Base-by-base conservation (phyloP, 352 stramenopile genomes). In the Phytophthora foliorum region DNA sequence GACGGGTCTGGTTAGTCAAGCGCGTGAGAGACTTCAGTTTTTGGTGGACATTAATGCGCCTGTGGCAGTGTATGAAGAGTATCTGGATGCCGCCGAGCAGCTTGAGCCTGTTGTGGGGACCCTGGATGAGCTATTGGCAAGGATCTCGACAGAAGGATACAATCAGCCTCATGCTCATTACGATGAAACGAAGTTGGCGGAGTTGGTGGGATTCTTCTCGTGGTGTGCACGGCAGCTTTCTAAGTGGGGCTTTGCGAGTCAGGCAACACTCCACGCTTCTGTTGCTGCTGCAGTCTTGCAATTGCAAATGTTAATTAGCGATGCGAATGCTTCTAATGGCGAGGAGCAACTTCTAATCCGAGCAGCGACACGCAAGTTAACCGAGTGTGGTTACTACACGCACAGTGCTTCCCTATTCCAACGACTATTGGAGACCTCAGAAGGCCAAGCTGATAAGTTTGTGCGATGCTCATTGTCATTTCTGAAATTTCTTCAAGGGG, bases 11-110 rank as follows among this genome's bases (percentile, higher is more conserved):
- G 34, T 67, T 10, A 22, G 16, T 3, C 79, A 85, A 73, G 69
- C 57, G 13, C 39, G 52, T n/a, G n/a, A 52, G n/a, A 74, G 80
- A 27, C 67, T 88, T 10, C 36, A 75, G 58, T 76, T 75, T 63
- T 66, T 85, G 25, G 38, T 67, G n/a, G 39, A 52, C 19, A 72
- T 72, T 4, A 84, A 88, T 52, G 50, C 66, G 0, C 74, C 74
- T 13, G 42, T 79, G 3, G 24, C 63, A 16, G 63, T 77, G 8
- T 78, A 73, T 29, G 71, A 80, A 67, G 75, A 69, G 4, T 88
- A 72, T 58, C 34, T 59, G 13, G 58, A 74, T 29, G 48, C 54
- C 31, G 24, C 16, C 9, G 41, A 67, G 6, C 24, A 48, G 44
- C 38, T 82, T 49, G 49, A 45, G 25, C 34, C 32, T 34, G 3